A percentile compares a stretch with the other conserved stretches of the same genome.
phyloP scores from a whole-genome alignment of 768 basidiomycete species.

The Amanita pallidorosea region DNA sequence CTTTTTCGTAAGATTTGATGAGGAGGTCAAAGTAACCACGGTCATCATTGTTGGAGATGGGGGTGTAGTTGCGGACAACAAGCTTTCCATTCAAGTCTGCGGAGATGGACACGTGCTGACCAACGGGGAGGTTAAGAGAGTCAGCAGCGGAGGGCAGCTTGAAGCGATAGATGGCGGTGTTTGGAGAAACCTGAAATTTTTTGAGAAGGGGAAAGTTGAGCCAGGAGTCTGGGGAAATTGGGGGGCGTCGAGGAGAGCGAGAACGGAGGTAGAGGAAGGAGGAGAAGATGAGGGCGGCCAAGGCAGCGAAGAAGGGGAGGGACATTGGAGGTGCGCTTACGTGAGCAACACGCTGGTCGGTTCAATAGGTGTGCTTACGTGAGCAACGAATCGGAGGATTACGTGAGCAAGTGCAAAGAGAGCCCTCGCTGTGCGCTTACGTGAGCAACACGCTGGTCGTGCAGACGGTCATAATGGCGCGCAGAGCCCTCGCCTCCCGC shows the following conservation, averaged over 20 bases:
- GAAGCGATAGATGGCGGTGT: conserved; percentile 98
- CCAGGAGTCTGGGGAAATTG: conserved; percentile 70
- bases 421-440: conserved; percentile 7
- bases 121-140: conserved; percentile 87
- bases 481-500: conserved; percentile 28
- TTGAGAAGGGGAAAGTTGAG: conserved; percentile 70
- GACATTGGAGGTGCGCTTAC: too few relatives aligned
- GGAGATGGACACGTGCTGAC: conserved; percentile 89
- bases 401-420: too few relatives aligned
- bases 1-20: conserved; percentile 97
- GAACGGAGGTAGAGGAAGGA: conserved; percentile 35
- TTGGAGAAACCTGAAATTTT: conserved; percentile 82
- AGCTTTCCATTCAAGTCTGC: conserved; percentile 90
- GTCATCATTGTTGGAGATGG: conserved; percentile 89
- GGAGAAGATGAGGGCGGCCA: conserved; percentile 36
- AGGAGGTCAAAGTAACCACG: conserved; percentile 91
- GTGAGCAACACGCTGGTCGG: too few relatives aligned
- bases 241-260: conserved; percentile 30
- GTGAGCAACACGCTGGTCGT: conserved; percentile 9
- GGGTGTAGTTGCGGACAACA: conserved; percentile 88
- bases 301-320: conserved; percentile 33
- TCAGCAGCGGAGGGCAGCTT: conserved; percentile 64
- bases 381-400: too few relatives aligned
- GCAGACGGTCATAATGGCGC: conserved; percentile 9
- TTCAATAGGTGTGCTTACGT: too few relatives aligned